Evolutionary conservation across 352 stramenopile species (phyloP), one percentile per base, ranked within the genome.

Genomic region (Globisporangium cederbergense): DNA sequence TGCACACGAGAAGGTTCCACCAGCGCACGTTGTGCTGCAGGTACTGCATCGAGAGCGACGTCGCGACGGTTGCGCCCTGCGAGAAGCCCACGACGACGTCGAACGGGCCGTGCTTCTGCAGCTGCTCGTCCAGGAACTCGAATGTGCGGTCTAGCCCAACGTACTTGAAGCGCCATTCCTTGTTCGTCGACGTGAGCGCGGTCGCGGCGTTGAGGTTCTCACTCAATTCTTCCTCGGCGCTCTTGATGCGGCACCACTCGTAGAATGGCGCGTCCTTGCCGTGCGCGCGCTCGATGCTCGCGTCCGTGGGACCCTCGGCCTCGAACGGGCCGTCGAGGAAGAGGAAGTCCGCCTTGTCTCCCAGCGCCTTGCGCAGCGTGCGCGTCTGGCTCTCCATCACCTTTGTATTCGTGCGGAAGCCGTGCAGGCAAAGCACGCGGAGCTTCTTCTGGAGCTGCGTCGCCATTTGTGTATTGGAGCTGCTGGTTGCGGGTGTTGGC

Each of bases 31-130:
- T 70, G 45, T 71, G 62, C 43, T 76, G 71, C 32, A 81, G 63
- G 53, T 88, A 88, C 47, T 64, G 74, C 77, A 89, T 89, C 42
- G 80, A 77, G 16, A 93, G 51, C 10, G 81, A 66, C 36, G 80
- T 90, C 7, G 90, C 59, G 67, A 91, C 79, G 25, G 84, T 76
- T 2, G 80, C 77, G 43, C 88, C 88, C 58, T 96, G 88, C 3
- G 82, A 93, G 53, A 96, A 96, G 14, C 83, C 84, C 8, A 93
- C 47, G 18, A 88, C 79, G 56, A 91, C 67, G 57, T 96, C 87
- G 40, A 91, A 89, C 8, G 87, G 81, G 13, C 85, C 87, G 18
- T 92, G 61, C 38, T 78, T 55, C 2, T 70, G 57, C 1, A 94
- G 62, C 64, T 90, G 77, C 28, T 83, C 63, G 49, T 86, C 68